Base-by-base conservation (phyloP, 768 basidiomycete genomes). In the Pleurotus djamor region DNA sequence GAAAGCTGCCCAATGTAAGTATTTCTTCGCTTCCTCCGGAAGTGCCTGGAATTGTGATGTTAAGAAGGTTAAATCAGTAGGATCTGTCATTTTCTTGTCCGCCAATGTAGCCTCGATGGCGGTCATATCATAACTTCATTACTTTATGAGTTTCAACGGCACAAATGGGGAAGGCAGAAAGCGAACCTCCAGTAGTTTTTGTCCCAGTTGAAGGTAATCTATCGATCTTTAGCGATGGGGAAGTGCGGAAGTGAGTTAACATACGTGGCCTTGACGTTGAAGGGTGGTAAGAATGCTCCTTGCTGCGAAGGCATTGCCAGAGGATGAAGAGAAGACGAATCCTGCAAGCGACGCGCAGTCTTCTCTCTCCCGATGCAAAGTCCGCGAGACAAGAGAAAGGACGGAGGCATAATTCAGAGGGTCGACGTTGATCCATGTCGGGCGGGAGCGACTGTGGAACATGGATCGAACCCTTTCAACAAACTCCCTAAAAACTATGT, bases 271-370 rank as follows among this genome's bases (percentile, higher is more conserved):
- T 65, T 88, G 86, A 14, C 88, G 75, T 54, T 89, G 85, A 2
- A 90, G 72, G 0, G 84, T 87, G 36, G 76, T 78, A 34, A 91
- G 69, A 52, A 90, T 78, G 64, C 81, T 89, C 57, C 88, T 73
- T 3, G 85, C 84, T 5, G 85, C 83, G 64, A 91, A 90, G 0
- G 87, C 83, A 68, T 90, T 91, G 5, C 89, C 89, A 14, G 80
- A 79, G 0, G 88, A 88, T 9, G 81, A 74, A 0, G 76, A 74
- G 63, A 78, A 82, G 13, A 90, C 74, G 51, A 88, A 79, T 14
- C 77, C 75, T 4, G 86, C 81, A 48, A 91, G 67, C 4, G 79
- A 72, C 3, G 72, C 69, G 52, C 81, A 83, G 16, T 86, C 85
- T 37, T 86, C 84, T 62, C 79, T 82, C 1, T 75, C 61, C 13